phyloP scores from a whole-genome alignment of 2,329 filamentous ascomycete species.

The Diaporthe velutina region DNA sequence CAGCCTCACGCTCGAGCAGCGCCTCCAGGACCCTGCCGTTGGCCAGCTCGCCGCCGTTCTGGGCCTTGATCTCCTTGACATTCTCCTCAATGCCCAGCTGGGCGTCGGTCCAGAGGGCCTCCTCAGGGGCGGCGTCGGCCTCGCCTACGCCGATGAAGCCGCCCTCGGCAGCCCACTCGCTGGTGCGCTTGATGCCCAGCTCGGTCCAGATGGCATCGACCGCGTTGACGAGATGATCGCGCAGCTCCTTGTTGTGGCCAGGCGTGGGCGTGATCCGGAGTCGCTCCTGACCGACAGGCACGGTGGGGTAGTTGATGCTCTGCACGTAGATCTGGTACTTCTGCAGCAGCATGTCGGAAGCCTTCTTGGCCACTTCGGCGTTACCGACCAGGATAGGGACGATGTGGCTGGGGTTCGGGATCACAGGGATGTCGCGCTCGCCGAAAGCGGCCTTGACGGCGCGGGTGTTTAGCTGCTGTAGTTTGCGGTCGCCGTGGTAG shows the following conservation, averaged over 20 bases:
- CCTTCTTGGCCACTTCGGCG: conserved; percentile 90
- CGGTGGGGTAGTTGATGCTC: conserved; percentile 98
- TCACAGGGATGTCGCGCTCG: conserved; percentile 90
- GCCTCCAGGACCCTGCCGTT: conserved; percentile 65
- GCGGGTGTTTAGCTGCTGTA: conserved; percentile 96
- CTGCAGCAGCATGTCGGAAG: conserved; percentile 90
- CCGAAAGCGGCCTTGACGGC: conserved; percentile 89
- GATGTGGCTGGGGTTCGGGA: conserved; percentile 97
- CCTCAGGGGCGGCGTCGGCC: conserved; percentile 67
- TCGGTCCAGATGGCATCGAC: conserved; percentile 90
- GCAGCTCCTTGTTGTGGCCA: conserved; percentile 87
- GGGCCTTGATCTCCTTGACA: conserved; percentile 68
- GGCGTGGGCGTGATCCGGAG: conserved; percentile 96
- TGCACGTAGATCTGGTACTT: conserved; percentile 97
- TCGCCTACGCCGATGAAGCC: conserved; percentile 96
- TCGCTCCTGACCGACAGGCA: conserved; percentile 97
- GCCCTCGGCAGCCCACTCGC: conserved; percentile 89
- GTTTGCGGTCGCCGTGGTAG: conserved; percentile 86
- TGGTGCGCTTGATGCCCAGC: conserved; percentile 91
- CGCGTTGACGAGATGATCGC: conserved; percentile 86
- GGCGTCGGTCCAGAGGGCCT: conserved; percentile 90
- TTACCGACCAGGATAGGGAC: conserved; percentile 94
- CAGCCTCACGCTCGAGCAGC: conserved; percentile 65
- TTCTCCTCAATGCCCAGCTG: conserved; percentile 84
- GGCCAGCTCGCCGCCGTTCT: conserved; percentile 50